phyloP scores from a whole-genome alignment of 768 basidiomycete species.

The Lentinus tigrinus region DNA sequence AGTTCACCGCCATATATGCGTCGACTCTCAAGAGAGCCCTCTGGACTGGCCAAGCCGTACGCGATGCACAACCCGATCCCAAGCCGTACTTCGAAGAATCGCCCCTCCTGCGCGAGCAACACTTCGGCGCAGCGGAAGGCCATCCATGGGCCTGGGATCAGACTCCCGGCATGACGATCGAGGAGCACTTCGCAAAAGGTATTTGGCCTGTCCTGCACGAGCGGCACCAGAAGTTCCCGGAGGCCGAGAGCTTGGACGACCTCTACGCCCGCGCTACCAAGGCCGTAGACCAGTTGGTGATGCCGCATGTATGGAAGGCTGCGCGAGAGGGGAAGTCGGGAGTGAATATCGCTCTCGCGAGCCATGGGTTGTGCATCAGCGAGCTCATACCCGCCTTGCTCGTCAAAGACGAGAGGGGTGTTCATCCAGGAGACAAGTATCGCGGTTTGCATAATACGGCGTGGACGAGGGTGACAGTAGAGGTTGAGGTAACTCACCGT shows the following conservation, averaged over 20 bases:
- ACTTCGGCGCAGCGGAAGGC: slow-evolving; percentile 73
- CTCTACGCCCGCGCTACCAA: slow-evolving; percentile 53
- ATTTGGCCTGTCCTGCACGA: slow-evolving; percentile 49
- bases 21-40: slow-evolving; percentile 67
- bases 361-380: slow-evolving; percentile 71
- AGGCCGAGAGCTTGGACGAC: slow-evolving; percentile 71
- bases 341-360: slow-evolving; percentile 64
- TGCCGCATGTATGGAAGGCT: slow-evolving; percentile 53
- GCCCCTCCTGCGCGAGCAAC: slow-evolving; percentile 60
- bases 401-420: slow-evolving; percentile 37
- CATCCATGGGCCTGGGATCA: slow-evolving; percentile 40
- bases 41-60: slow-evolving; percentile 59
- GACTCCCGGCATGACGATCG: slow-evolving; percentile 21
- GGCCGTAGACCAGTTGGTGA: slow-evolving; percentile 49
- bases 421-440: slow-evolving; percentile 36
- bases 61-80: slow-evolving; percentile 44
- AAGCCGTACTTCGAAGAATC: slow-evolving; percentile 49
- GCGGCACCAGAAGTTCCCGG: slow-evolving; percentile 57
- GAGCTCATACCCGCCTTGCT: slow-evolving; percentile 51
- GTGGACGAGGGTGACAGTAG: slow-evolving; percentile 59
- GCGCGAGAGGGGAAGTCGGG: slow-evolving; percentile 37
- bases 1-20: slow-evolving; percentile 57
- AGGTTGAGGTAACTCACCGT: slow-evolving; percentile 38
- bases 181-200: slow-evolving; percentile 51
- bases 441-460: slow-evolving; percentile 65